Evolutionary conservation across 106 monocot genomes (phyloP), one percentile per base, ranked within the genome.

Genomic region (Triglochin maritima): DNA sequence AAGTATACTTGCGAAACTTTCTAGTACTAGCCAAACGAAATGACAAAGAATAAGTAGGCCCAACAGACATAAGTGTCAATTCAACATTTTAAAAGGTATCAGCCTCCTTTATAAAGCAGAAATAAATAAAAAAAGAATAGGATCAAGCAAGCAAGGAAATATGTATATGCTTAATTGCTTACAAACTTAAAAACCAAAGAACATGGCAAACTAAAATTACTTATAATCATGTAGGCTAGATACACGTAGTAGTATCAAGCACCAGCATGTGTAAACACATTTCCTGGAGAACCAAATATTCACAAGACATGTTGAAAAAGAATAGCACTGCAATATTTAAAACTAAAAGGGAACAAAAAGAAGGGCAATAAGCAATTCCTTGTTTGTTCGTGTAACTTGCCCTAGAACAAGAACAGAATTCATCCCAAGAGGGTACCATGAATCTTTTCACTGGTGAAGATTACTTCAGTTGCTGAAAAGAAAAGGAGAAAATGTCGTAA

Each of bases 401-500:
- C 81, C 79, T 63, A 86, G 83, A 71, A 89, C 57, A 46, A 93
- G 63, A 77, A 81, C 64, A 64, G 85, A 59, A 81, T 70, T 82
- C 15, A 72, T 67, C 67, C 83, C 75, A 54, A 86, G 66, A 68
- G 88, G 70, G 84, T 73, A 68, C 89, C 83, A 65, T 78, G 79
- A 69, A 93, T 74, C 71, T 78, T 88, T 79, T 81, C 93, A 46
- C 81, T 81, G 3, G 77, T 74, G 76, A 93, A 93, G 41, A 89
- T 81, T 64, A 83, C 78, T 79, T 76, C 81, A 59, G 65, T 71
- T 70, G 75, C 93, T 93, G 69, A 41, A 77, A 72, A 62, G 9
- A 62, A 45, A 12, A 9, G 6, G 46, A 44, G 45, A 62, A 45
- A 46, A 51, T 6, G 4, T n/a, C n/a, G n/a, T n/a, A n/a, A n/a